Base-by-base conservation (phyloP, 176 grass and related monocot genomes). In the Oryza glaberrima region DNA sequence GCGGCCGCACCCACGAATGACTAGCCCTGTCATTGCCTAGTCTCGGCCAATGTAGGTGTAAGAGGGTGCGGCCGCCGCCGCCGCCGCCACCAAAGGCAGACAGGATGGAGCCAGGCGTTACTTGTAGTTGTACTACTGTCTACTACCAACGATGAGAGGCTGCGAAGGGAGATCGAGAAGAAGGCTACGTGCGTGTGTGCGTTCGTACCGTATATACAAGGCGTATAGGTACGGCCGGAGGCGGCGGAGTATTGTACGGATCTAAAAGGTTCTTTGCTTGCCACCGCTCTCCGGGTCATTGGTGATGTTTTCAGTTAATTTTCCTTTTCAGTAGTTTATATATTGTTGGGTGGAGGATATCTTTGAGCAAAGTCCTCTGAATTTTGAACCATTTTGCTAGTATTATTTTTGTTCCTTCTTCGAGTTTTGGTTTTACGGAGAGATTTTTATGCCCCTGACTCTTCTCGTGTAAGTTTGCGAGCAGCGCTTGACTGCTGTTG, bases 91-190 rank as follows among this genome's bases (percentile, higher is more conserved):
- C 47, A 48, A 75, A 20, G 81, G 87, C 81, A 88, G 19, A 88
- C 87, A 84, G 69, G 75, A 45, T 84, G 87, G 81, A 88, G 87
- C 87, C 81, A 88, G 87, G 87, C 81, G 84, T 80, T 73, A 26
- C 30, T 46, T 63, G 69, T 80, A 83, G 30, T 32, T 32, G 30
- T 32, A 32, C 30, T 32, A 32, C 30, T 32, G 30, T 32, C 68
- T 80, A 83, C 68, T 43, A 83, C 67, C 67, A 71, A 65, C 44
- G 43, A 32, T 56, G 74, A 72, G 66, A 82, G 11, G 43, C 34
- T 19, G 40, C 70, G 25, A 68, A 30, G 54, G 35, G 68, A 28
- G 70, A 75, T 38, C 36, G 36, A 38, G 36, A 38, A 38, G 36
- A 38, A 38, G 36, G 36, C 36, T 38, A 38, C 36, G 6, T 38